Conservation (phyloP, 164 flowering plant genomes). For the Vitis rupestris region DNA sequence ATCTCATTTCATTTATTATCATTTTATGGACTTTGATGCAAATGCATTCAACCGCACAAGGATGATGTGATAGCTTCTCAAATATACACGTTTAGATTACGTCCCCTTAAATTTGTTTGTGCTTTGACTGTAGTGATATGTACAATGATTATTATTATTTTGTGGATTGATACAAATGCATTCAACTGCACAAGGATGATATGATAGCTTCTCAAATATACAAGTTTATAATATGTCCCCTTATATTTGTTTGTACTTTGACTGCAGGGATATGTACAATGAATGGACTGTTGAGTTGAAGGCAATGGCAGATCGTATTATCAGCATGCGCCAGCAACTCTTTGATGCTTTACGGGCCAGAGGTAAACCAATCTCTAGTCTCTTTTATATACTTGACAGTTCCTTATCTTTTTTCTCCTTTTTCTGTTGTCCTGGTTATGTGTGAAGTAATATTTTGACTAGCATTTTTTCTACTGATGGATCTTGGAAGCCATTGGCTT, state of each 20-base stretch:
- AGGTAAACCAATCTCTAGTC: constrained; percentile 37
- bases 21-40: too few relatives aligned
- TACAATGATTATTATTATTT: too few relatives aligned
- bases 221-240: neutral
- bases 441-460: neutral
- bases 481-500: too few relatives aligned
- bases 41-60: too few relatives aligned
- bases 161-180: neutral
- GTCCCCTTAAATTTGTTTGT: too few relatives aligned
- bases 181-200: neutral
- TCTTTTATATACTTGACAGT: neutral
- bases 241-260: neutral
- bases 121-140: too few relatives aligned
- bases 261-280: constrained; percentile 64
- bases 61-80: too few relatives aligned
- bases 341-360: constrained; percentile 74
- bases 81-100: too few relatives aligned
- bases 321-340: constrained; percentile 82
- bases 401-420: neutral
- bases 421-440: neutral
- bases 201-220: neutral
- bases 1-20: neutral
- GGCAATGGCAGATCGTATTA: constrained; percentile 97
- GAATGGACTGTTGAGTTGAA: constrained; percentile 97
- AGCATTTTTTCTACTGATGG: too few relatives aligned